phyloP scores from a whole-genome alignment of 2,329 filamentous ascomycete species.

The Colletotrichum musicola region DNA sequence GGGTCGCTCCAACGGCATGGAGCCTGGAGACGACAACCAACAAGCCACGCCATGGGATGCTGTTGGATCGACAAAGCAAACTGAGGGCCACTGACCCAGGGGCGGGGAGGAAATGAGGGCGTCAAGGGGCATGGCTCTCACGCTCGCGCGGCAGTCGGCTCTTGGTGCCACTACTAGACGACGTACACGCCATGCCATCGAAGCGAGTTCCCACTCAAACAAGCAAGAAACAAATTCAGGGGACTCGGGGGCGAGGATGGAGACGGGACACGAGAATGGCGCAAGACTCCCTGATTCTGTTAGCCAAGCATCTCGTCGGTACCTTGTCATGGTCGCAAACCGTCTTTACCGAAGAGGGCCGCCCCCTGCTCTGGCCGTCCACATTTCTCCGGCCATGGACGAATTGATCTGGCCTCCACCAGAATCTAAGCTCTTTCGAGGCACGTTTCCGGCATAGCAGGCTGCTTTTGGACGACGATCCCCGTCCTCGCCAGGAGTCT shows the following conservation, averaged over 20 bases:
- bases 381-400: conserved; percentile 30
- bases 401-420: conserved; percentile 29
- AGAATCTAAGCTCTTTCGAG: conserved; percentile 51
- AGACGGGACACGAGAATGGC: conserved; percentile 29
- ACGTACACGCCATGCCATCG: conserved; percentile 33
- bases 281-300: conserved; percentile 37
- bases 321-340: conserved; percentile 42
- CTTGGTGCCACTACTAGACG: conserved; percentile 31
- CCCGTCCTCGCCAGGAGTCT: conserved; percentile 48
- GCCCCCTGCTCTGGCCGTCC: conserved; percentile 29
- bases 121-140: conserved; percentile 26
- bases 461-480: conserved; percentile 53
- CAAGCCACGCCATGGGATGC: conserved; percentile 30
- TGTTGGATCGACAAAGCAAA: conserved; percentile 31
- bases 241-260: conserved; percentile 21
- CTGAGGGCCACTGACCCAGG: conserved; percentile 20
- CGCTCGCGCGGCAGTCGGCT: conserved; percentile 36
- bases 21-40: conserved; percentile 32
- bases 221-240: conserved; percentile 35
- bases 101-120: conserved; percentile 30
- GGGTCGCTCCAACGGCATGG: conserved; percentile 33
- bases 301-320: conserved; percentile 30
- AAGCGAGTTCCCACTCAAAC: conserved; percentile 32
- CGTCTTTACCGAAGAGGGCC: conserved; percentile 43
- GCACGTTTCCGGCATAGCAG: conserved; percentile 51